Evolutionary conservation across 257 asterid species (phyloP).

Genomic region (Solanum corneliomulleri): DNA sequence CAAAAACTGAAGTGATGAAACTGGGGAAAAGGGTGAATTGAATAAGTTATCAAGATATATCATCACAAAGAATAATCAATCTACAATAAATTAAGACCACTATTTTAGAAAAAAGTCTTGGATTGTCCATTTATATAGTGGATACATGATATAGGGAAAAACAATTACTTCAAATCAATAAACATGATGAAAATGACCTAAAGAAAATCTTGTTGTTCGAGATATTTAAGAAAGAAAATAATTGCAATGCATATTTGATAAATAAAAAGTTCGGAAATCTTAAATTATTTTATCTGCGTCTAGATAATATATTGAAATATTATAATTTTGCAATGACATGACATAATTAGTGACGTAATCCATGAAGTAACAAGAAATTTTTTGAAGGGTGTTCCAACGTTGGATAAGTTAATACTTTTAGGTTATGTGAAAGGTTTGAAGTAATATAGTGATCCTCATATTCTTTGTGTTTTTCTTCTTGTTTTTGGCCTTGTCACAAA

Average conservation of each 20-base stretch:
- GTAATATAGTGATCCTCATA: background rate
- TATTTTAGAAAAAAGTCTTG: too few species aligned
- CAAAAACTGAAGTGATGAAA: too few species aligned
- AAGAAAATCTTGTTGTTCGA: background rate
- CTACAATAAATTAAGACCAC: too few species aligned
- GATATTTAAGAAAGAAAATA: background rate
- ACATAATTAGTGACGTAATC: too few species aligned
- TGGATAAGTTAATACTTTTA: background rate
- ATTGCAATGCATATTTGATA: background rate
- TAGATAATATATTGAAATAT: background rate
- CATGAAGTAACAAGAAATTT: rapidly evolving
- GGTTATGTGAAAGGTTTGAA: background rate
- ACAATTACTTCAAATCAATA: background rate
- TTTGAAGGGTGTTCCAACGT: background rate
- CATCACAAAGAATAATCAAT: too few species aligned
- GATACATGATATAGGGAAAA: too few species aligned
- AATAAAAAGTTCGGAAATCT: background rate
- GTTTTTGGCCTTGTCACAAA: background rate
- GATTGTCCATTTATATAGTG: too few species aligned
- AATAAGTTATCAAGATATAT: too few species aligned
- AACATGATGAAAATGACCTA: background rate
- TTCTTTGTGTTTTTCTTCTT: too few species aligned
- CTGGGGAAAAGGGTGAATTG: too few species aligned
- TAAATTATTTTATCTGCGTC: background rate
- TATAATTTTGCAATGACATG: background rate